A percentile compares a stretch with the other conserved stretches of the same genome.
Conservation (phyloP, 2,329 filamentous ascomycete species). For the Westerdykella aurantiaca region DNA sequence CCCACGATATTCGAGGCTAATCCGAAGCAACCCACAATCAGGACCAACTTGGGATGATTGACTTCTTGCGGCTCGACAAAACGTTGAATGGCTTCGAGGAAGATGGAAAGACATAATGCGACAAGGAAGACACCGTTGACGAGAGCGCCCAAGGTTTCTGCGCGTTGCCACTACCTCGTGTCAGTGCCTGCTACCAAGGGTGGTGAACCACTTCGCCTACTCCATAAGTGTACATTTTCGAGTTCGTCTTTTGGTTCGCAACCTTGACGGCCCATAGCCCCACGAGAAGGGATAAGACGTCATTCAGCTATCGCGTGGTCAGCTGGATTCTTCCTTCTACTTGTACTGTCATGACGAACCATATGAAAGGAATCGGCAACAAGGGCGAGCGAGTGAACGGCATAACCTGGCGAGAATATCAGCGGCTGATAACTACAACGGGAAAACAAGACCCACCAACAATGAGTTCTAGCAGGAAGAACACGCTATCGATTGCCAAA, state of each 20-base stretch:
- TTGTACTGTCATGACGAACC: slow-evolving; percentile 48
- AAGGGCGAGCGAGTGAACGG: slow-evolving; percentile 84
- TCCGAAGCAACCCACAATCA: slow-evolving; percentile 66
- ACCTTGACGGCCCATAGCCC: slow-evolving; percentile 94
- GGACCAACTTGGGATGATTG: slow-evolving; percentile 74
- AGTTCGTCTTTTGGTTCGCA: slow-evolving; percentile 70
- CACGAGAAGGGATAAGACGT: slow-evolving; percentile 89
- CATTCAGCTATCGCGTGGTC: slow-evolving; percentile 63
- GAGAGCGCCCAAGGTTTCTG: slow-evolving; percentile 91
- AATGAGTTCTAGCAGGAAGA: slow-evolving; percentile 85
- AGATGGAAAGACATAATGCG: slow-evolving; percentile 90
- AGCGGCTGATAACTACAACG: background rate
- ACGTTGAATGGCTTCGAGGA: slow-evolving; percentile 88
- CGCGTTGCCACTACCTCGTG: slow-evolving; percentile 73
- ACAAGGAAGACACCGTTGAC: slow-evolving; percentile 98
- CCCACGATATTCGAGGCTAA: slow-evolving; percentile 59
- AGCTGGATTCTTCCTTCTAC: slow-evolving; percentile 5
- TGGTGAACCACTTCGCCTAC: slow-evolving; percentile 48
- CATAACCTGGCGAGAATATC: slow-evolving; percentile 54
- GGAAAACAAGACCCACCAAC: slow-evolving; percentile 49
- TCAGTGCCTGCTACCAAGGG: slow-evolving; percentile 12
- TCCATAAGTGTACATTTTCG: slow-evolving; percentile 92
- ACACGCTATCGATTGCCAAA: slow-evolving; percentile 79
- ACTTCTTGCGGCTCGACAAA: slow-evolving; percentile 89
- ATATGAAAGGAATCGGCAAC: slow-evolving; percentile 98